Percentiles rank a stretch among this genome's conserved stretches.
Evolutionary conservation across 805 yeast genomes (phyloP).

Genomic region (Monosporozyma aquatica): DNA sequence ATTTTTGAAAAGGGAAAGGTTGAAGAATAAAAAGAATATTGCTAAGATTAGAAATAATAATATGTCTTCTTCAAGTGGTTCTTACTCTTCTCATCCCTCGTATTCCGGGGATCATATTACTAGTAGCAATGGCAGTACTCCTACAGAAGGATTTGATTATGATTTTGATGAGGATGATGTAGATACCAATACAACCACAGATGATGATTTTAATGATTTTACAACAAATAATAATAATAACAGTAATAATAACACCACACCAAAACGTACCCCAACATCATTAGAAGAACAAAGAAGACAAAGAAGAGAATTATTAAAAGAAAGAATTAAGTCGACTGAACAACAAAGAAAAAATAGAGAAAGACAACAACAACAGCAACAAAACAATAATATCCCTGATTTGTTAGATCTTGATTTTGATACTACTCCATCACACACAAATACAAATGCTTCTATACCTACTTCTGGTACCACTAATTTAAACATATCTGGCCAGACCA

Average conservation of each 20-base stretch:
- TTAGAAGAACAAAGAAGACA: slow-evolving; percentile 31
- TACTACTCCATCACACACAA: slow-evolving; percentile 5
- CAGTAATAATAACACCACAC: slow-evolving; percentile 9
- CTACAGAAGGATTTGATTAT: slow-evolving; percentile 3
- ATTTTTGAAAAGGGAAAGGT: slow-evolving; percentile 26
- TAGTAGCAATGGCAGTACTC: too few relatives aligned
- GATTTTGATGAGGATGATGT: slow-evolving; percentile 13
- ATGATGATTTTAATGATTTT: slow-evolving; percentile 3
- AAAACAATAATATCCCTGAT: slow-evolving; percentile 23
- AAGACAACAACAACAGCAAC: slow-evolving; percentile 10
- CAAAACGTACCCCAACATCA: slow-evolving; percentile 11
- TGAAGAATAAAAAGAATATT: slow-evolving; percentile 23
- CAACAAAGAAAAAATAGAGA: slow-evolving; percentile 23
- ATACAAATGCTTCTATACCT: neutral
- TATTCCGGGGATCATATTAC: slow-evolving; percentile 3
- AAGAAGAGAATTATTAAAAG: slow-evolving; percentile 31
- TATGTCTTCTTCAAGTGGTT: neutral
- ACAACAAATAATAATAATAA: slow-evolving; percentile 12
- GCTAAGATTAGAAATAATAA: slow-evolving; percentile 20
- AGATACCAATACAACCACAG: too few relatives aligned
- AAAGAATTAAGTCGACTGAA: slow-evolving; percentile 28
- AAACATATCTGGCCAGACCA: neutral
- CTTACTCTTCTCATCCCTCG: slow-evolving; percentile 27
- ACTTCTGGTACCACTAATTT: slow-evolving; percentile 1
- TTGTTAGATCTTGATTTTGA: slow-evolving; percentile 25